Evolutionary conservation across 139 green algal species (phyloP).

Genomic region (Desmodesmus armatus): DNA sequence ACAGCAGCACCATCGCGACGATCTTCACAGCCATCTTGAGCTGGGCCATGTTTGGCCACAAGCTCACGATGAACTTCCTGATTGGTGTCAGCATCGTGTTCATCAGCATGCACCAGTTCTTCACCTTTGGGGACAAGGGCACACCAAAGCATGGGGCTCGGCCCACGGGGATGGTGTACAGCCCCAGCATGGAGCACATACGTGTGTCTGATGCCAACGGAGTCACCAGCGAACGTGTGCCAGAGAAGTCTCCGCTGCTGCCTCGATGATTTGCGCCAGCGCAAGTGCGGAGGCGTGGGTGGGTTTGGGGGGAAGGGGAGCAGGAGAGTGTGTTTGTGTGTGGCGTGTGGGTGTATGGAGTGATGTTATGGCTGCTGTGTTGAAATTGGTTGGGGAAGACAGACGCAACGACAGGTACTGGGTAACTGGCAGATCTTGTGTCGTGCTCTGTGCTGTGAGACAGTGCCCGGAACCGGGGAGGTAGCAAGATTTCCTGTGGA

Average conservation of each 20-base stretch:
- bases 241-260: conserved; percentile 34
- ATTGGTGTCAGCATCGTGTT: conserved; percentile 97
- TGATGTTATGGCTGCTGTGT: too few species aligned
- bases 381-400: too few species aligned
- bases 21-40: conserved; percentile 95
- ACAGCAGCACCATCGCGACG: conserved; percentile 94
- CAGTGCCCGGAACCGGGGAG: too few species aligned
- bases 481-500: too few species aligned
- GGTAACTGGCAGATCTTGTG: too few species aligned
- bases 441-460: too few species aligned
- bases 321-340: too few species aligned
- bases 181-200: conserved; percentile 47
- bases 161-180: conserved; percentile 30
- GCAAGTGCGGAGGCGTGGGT: too few species aligned
- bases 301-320: too few species aligned
- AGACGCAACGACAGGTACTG: too few species aligned
- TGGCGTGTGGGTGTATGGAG: too few species aligned
- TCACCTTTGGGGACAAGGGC: conserved; percentile 42
- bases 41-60: conserved; percentile 89
- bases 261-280: too few species aligned
- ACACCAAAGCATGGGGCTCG: background rate
- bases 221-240: background rate
- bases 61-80: conserved; percentile 93
- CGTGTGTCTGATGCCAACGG: conserved; percentile 31
- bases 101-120: conserved; percentile 96